Evolutionary conservation across 2,329 filamentous ascomycete species (phyloP).

Genomic region (Acarospora socialis): DNA sequence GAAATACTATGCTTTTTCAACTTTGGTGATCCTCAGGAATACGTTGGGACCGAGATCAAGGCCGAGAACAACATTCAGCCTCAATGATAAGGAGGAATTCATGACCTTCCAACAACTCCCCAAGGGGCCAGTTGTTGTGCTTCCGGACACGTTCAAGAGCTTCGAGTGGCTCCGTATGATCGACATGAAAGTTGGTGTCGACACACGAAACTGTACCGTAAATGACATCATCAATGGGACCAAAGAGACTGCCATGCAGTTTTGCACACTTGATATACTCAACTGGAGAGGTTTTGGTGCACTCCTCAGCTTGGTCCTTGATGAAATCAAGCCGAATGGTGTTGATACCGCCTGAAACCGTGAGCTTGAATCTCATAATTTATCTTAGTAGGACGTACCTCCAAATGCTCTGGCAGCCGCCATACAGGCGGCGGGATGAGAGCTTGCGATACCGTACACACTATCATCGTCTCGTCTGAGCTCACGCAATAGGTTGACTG

Average conservation of each 20-base stretch:
- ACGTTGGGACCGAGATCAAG: constrained; percentile 13
- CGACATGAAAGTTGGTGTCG: constrained; percentile 25
- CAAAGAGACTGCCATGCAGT: constrained; percentile 24
- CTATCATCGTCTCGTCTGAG: constrained; percentile 20
- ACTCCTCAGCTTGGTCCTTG: constrained; percentile 17
- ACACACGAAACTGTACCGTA: constrained; percentile 21
- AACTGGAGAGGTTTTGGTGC: constrained; percentile 25
- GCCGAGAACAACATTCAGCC: constrained; percentile 16
- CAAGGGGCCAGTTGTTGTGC: constrained; percentile 20
- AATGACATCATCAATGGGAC: constrained; percentile 13
- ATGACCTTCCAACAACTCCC: constrained; percentile 21
- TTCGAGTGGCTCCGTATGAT: constrained; percentile 24
- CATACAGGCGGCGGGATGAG: constrained; percentile 25
- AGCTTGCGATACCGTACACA: constrained; percentile 28
- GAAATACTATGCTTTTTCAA: no score
- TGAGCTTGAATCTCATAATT: constrained; percentile 12
- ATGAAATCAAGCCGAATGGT: constrained; percentile 18
- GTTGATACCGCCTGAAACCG: constrained; percentile 15
- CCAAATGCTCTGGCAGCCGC: constrained; percentile 21
- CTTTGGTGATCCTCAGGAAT: no score
- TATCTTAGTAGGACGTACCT: constrained; percentile 15
- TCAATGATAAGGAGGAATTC: constrained; percentile 20
- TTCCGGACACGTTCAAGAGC: constrained; percentile 18
- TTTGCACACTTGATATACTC: constrained; percentile 26
- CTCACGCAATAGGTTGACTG: constrained; percentile 20